A percentile compares a stretch with the other conserved stretches of the same genome.
Evolutionary conservation across 2,329 filamentous ascomycete species (phyloP).

Genomic region (Talaromyces atroroseus): DNA sequence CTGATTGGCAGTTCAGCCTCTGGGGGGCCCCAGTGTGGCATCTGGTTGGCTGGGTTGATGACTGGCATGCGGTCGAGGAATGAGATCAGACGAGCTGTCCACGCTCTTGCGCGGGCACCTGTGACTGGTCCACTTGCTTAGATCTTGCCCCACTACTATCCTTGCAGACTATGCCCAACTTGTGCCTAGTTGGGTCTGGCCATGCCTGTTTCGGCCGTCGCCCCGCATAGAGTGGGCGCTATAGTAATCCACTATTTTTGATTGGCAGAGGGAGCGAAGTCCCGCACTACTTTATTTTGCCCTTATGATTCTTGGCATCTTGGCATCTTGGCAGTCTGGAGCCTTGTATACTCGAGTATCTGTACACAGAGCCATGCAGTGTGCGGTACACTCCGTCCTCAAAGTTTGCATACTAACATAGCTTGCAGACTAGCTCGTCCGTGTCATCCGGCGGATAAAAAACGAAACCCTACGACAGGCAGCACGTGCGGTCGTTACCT

Average conservation of each 20-base stretch:
- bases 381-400: not conserved
- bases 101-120: not conserved
- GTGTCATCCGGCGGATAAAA: not conserved
- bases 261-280: not conserved
- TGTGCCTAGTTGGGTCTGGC: not conserved
- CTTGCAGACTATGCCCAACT: not conserved
- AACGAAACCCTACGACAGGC: not conserved
- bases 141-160: not conserved
- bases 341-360: too few relatives aligned
- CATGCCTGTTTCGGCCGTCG: too few relatives aligned
- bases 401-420: too few relatives aligned
- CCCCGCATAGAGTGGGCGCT: not conserved
- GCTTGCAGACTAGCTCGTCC: not conserved
- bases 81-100: not conserved
- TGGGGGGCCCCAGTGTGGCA: not conserved
- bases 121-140: constrained; percentile 3
- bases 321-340: too few relatives aligned
- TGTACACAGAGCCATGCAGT: too few relatives aligned
- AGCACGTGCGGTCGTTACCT: constrained; percentile 3
- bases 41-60: not conserved
- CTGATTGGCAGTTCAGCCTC: not conserved
- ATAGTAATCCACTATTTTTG: not conserved
- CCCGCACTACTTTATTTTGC: not conserved
- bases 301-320: too few relatives aligned
- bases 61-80: not conserved